Percentiles rank a stretch among this genome's conserved stretches.
Evolutionary conservation across 192 early-diverging fungal genomes (phyloP).

Genomic region (Kappamyces sp.): DNA sequence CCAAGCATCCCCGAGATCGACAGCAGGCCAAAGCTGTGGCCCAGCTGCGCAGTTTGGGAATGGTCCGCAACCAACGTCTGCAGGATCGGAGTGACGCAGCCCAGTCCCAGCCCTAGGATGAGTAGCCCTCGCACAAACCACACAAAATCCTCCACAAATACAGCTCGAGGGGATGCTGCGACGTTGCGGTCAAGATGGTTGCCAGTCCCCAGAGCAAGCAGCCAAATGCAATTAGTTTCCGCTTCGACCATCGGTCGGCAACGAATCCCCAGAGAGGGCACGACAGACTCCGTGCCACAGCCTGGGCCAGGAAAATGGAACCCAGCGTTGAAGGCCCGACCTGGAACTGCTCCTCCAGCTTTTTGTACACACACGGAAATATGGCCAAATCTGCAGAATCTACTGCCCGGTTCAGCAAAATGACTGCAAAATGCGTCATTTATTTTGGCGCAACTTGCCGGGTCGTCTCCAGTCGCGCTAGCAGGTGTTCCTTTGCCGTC

Average conservation of each 20-base stretch:
- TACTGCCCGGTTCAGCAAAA: neutral
- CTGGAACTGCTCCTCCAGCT: neutral
- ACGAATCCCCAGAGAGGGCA: neutral
- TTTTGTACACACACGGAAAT: constrained; percentile 1
- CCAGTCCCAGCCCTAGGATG: neutral
- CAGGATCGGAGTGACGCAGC: neutral
- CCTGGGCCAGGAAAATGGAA: neutral
- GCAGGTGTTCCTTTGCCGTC: constrained; percentile 14
- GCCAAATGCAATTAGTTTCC: neutral
- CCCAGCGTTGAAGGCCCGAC: neutral
- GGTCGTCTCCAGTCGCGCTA: neutral
- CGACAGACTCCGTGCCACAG: neutral
- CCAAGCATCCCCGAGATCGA: neutral
- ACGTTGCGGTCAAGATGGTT: neutral
- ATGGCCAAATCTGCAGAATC: neutral
- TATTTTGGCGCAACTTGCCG: too few species aligned
- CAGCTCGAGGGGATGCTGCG: neutral
- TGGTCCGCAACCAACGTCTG: neutral
- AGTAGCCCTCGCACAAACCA: neutral
- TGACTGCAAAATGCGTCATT: neutral
- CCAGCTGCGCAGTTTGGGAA: neutral
- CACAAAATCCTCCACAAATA: too few species aligned
- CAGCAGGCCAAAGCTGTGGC: neutral
- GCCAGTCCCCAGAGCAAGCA: neutral
- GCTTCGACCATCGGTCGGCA: neutral